These are phyloP conservation scores for Starmerella apis DNA, from an alignment of 805 yeast genomes.

Conservation along the genomic window DNA sequence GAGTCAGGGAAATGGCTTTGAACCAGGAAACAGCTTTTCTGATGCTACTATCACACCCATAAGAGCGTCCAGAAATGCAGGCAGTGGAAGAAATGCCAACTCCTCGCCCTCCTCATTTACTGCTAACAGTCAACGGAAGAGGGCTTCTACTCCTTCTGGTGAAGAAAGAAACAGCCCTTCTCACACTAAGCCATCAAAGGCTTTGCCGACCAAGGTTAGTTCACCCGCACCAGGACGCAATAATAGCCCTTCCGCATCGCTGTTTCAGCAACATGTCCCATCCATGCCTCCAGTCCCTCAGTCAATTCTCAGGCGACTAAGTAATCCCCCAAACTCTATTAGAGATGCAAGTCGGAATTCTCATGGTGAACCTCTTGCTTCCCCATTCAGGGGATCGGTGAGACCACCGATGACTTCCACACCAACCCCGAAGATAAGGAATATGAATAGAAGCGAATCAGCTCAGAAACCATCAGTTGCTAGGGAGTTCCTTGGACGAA, in stretches of 20 bases:
- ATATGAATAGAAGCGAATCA: neutral
- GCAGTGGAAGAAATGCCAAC: neutral
- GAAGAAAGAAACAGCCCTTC: neutral
- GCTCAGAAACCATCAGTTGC: neutral
- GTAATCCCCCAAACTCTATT: neutral
- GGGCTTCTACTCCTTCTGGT: neutral
- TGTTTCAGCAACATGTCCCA: neutral
- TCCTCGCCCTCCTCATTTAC: neutral
- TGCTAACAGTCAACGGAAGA: neutral
- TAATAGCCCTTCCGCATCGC: neutral
- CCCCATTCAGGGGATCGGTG: constrained; percentile 1
- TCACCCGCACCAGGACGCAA: neutral
- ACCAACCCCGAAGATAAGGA: neutral
- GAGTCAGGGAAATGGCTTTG: too few species aligned
- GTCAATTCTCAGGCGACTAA: neutral
- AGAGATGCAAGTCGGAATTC: neutral
- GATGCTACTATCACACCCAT: neutral
- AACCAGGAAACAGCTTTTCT: too few species aligned
- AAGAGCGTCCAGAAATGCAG: neutral
- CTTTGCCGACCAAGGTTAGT: neutral
- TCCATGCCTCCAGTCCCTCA: neutral
- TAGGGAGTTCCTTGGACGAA: neutral
- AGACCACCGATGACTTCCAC: constrained; percentile 1
- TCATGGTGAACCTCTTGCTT: neutral
- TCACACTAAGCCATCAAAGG: neutral